Conservation (phyloP, 1,284 basidiomycete species). For the Moesziomyces antarcticus region DNA sequence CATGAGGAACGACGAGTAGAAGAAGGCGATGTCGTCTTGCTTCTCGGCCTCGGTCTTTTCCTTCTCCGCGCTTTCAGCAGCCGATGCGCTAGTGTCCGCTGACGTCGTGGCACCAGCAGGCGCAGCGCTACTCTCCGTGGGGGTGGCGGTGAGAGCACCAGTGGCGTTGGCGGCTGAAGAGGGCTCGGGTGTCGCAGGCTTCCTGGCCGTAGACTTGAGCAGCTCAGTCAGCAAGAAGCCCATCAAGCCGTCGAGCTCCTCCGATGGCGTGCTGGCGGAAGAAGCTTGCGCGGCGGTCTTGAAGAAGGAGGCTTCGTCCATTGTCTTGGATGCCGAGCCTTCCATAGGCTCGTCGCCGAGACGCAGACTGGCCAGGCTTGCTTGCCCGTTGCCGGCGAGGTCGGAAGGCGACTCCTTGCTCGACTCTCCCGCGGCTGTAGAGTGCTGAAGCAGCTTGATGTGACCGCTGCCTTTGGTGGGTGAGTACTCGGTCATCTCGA, state of each 20-base stretch:
- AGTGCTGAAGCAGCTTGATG: conserved; percentile 34
- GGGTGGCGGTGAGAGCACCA: not conserved
- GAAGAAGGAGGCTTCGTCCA: conserved; percentile 39
- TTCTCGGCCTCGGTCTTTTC: conserved; percentile 33
- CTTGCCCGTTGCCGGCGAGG: conserved; percentile 45
- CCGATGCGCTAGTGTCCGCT: not conserved
- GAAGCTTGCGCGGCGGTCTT: conserved; percentile 15
- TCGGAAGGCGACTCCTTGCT: conserved; percentile 42
- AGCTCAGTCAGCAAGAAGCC: conserved; percentile 81
- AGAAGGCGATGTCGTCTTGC: conserved; percentile 66
- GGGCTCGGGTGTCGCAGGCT: not conserved
- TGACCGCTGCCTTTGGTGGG: conserved; percentile 44
- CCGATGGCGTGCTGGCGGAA: conserved; percentile 15
- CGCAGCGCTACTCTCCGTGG: not conserved
- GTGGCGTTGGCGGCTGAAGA: conserved; percentile 1
- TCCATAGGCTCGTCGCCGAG: conserved; percentile 75
- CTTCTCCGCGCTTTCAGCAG: not conserved
- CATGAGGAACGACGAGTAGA: conserved; percentile 88
- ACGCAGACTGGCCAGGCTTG: conserved; percentile 44
- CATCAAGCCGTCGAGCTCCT: conserved; percentile 73
- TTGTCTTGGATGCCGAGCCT: conserved; percentile 38
- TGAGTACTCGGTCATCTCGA: conserved; percentile 60
- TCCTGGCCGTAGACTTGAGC: conserved; percentile 69
- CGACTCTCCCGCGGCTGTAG: conserved; percentile 5
- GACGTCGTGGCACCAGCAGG: not conserved